Base-by-base conservation (phyloP, 495 filamentous ascomycete species). In the Staphylotrichum longicolle region DNA sequence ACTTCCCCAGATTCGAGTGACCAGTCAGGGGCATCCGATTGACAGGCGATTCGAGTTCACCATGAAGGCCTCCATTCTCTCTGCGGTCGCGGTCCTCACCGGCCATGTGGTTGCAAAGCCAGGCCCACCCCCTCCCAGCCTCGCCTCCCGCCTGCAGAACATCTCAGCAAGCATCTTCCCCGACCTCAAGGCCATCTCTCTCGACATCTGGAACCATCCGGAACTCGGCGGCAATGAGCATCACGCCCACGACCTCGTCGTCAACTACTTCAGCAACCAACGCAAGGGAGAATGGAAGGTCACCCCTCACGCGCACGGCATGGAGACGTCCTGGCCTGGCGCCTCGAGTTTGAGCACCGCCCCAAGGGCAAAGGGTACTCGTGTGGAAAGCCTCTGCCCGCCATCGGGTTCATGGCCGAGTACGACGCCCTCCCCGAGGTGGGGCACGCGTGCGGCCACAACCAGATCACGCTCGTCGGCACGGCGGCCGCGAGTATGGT, bases 341-440 rank as follows among this genome's bases (percentile, higher is more conserved):
- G 32, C 3, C 46, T 48, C 20, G 46, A 48, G 20, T 48, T 48
- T 27, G 46, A 48, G 10, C 7, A 48, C 27, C 0, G 8, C 20
- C 5, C 20, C 20, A 2, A 30, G 4, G 20, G 46, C 27, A 27
- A 27, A 1, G 20, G 20, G 1, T 27, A 27, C 20, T 27, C 20
- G 1, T 27, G 20, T 27, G 20, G 20, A 27, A 27, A 27, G 20
- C 9, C 30, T 20, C 7, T 48, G 7, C 46, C 46, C 4, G 46
- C 12, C 33, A 34, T 51, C 49, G 30, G 49, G 32, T 51, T 51
- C 33, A 51, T 51, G 32, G 49, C 49, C 7, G 49, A 51, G 49
- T 37, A 37, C 11, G 49, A 51, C 33, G 49, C 32, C 2, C 46
- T 48, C 7, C 20, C 32, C 3, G 46, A 27, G 6, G 32, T 48